Evolutionary conservation across 2,329 filamentous ascomycete species (phyloP), one percentile per base, ranked within the genome.

Genomic region (Xylariomycetidae sp.): DNA sequence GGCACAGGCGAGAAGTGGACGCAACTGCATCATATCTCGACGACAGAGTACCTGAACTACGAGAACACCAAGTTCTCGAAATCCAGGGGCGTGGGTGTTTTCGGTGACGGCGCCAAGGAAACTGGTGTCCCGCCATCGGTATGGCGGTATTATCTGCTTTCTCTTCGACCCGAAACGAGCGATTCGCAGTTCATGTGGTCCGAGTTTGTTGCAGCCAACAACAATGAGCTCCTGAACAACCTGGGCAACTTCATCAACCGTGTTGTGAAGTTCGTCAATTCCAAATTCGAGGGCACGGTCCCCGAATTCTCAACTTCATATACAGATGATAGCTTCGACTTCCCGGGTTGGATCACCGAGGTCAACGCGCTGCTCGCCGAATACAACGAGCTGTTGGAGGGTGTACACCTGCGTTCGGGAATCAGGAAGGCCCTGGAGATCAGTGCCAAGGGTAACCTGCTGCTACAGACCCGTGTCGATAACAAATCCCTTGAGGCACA

Each of bases 151-250:
- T 88, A 85, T 59, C 70, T 88, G 11, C 70, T 88, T 28, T 76
- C 81, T 30, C 79, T 80, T 53, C 70, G 84, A 43, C 84, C 84
- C 0, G 84, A 88, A 56, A 82, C 77, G 13, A 74, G 77, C 19
- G 84, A 88, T 49, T 78, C 79, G 3, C 80, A 88, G 51, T 88
- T 88, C 56, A 76, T 84, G 49, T 88, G 83, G 83, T 71, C 40
- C 30, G 69, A 75, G 29, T 87, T 88, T 59, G 81, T 87, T 40
- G 71, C 77, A 10, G 70, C 72, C 38, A 88, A 88, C 66, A 88
- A 88, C 66, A 83, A 78, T 50, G 80, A 85, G 53, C 69, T 88
- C 9, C 49, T 77, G 5, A 72, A 72, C 40, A 80, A 80, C 54
- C 74, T 80, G 39, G 74, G 80, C 47, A 78, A 77, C 53, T 77